phyloP scores from a whole-genome alignment of 306 rosid genomes.

The Trifolium fragiferum region DNA sequence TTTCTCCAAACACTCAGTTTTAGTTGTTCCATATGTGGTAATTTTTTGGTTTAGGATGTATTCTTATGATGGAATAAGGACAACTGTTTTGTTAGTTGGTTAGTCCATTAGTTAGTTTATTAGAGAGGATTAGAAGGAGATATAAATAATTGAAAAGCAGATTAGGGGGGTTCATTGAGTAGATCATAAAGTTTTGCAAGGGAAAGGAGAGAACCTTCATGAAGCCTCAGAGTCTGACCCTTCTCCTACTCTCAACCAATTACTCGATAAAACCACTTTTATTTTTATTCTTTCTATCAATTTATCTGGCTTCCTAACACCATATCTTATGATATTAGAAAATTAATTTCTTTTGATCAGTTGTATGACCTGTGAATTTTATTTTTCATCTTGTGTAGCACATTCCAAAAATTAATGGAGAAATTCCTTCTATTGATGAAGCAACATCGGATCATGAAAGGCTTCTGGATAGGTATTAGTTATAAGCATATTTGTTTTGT shows the following conservation, averaged over 20 bases:
- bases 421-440: conserved; percentile 88
- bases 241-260: background rate
- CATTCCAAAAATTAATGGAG: conserved; percentile 89
- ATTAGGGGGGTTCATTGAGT: background rate
- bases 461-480: conserved; percentile 74
- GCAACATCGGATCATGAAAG: conserved; percentile 93
- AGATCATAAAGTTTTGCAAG: background rate
- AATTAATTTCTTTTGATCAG: conserved; percentile 27
- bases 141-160: background rate
- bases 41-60: background rate
- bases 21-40: background rate
- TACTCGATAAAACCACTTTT: background rate
- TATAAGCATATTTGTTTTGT: conserved; percentile 32
- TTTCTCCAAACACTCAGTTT: background rate
- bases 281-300: background rate
- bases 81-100: background rate
- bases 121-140: background rate
- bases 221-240: background rate
- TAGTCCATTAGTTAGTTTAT: background rate
- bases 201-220: background rate
- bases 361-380: conserved; percentile 10
- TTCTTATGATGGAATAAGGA: background rate
- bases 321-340: conserved; percentile 12
- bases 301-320: background rate
- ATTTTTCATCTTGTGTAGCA: conserved; percentile 58